These are phyloP conservation scores for Prunella vulgaris DNA, from an alignment of 257 asterid species.

Conservation along the genomic window DNA sequence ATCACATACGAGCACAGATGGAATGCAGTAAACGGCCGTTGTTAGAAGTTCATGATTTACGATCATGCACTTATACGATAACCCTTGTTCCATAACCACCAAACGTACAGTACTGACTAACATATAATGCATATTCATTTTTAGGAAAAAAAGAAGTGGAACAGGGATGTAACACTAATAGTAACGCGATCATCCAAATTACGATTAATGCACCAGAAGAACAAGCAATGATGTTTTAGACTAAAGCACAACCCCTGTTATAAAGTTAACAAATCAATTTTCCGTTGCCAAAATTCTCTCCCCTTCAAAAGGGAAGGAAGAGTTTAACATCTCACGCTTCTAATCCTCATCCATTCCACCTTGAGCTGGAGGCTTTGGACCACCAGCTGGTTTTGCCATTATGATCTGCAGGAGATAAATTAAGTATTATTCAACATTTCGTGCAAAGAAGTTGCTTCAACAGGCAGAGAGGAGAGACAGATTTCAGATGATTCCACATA, in stretches of 20 bases:
- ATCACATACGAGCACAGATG: too few species aligned
- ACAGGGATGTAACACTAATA: background rate
- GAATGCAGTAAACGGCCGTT: too few species aligned
- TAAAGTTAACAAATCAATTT: background rate
- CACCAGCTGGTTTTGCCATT: conserved; percentile 63
- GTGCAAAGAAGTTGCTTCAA: background rate
- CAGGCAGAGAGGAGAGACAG: background rate
- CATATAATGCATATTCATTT: background rate
- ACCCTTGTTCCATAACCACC: background rate
- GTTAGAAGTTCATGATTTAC: too few species aligned
- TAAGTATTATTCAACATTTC: background rate
- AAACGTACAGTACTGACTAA: background rate
- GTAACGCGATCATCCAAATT: background rate
- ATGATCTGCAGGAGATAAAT: conserved; percentile 33
- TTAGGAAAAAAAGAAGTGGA: background rate
- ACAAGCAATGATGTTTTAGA: background rate
- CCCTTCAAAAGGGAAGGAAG: background rate
- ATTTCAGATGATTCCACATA: too few species aligned
- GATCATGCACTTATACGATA: background rate
- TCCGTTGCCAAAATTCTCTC: conserved; percentile 16
- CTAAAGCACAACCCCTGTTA: background rate
- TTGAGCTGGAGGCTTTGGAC: conserved; percentile 27
- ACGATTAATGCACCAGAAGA: background rate
- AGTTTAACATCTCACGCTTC: conserved; percentile 7
- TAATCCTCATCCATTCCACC: conserved; percentile 49